Evolutionary conservation across 768 basidiomycete genomes (phyloP).

Genomic region (Cyclocybe cylindracea): DNA sequence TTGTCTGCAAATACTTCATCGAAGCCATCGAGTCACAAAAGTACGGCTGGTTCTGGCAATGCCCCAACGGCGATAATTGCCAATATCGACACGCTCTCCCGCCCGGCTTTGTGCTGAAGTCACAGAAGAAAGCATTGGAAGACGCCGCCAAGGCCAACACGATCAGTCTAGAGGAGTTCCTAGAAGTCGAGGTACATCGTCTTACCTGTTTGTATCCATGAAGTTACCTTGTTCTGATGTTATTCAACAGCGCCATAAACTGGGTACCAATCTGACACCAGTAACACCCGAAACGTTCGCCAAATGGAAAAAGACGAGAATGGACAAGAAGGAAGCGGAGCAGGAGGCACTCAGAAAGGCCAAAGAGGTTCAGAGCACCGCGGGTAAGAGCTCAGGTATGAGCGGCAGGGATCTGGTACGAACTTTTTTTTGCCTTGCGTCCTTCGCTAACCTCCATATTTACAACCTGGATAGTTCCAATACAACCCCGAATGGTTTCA

Average conservation of each 20-base stretch:
- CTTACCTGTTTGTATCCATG: conserved; percentile 1
- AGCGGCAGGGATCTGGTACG: conserved; percentile 91
- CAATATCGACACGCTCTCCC: conserved; percentile 95
- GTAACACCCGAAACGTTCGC: conserved; percentile 92
- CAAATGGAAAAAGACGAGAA: conserved; percentile 91
- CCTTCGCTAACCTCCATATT: not conserved
- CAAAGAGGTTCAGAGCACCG: conserved; percentile 78
- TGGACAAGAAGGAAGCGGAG: conserved; percentile 95
- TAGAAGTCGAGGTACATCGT: conserved; percentile 86
- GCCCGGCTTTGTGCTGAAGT: conserved; percentile 93
- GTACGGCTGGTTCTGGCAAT: conserved; percentile 98
- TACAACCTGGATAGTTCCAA: conserved; percentile 63
- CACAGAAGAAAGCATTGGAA: conserved; percentile 88
- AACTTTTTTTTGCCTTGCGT: conserved; percentile 8
- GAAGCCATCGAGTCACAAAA: conserved; percentile 93
- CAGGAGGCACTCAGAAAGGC: conserved; percentile 77
- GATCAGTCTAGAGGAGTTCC: conserved; percentile 94
- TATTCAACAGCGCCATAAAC: conserved; percentile 79
- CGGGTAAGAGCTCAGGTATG: conserved; percentile 93
- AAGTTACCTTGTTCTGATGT: not conserved
- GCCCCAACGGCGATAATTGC: conserved; percentile 86
- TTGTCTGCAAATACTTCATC: conserved; percentile 97
- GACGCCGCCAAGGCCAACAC: conserved; percentile 87
- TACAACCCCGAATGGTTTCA: conserved; percentile 96
- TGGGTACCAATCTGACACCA: conserved; percentile 87